Percentiles rank a stretch among this genome's conserved stretches.
Evolutionary conservation across 345 rosid genomes (phyloP).

Genomic region (Geranium rotundifolium): DNA sequence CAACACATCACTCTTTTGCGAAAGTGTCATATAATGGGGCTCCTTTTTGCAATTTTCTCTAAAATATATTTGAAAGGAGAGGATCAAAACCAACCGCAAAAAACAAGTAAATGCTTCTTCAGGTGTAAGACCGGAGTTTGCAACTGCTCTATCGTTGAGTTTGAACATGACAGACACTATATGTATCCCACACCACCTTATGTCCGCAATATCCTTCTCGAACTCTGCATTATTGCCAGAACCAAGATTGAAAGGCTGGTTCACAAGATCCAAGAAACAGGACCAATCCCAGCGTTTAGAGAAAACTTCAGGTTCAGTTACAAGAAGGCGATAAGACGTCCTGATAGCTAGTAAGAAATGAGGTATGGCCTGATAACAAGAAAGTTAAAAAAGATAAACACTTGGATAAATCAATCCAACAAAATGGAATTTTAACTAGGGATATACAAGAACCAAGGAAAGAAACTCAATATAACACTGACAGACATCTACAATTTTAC

Average conservation of each 20-base stretch:
- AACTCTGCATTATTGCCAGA: slow-evolving; percentile 10
- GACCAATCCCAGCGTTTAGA: slow-evolving; percentile 91
- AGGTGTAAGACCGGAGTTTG: slow-evolving; percentile 31
- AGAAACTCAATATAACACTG: background rate
- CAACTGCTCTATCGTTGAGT: slow-evolving; percentile 36
- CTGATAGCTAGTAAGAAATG: slow-evolving; percentile 31
- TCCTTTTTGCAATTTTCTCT: too few relatives aligned
- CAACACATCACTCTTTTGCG: too few relatives aligned
- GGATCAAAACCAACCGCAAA: slow-evolving; percentile 47
- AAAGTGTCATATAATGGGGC: too few relatives aligned
- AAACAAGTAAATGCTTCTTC: slow-evolving; percentile 56
- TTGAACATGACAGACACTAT: slow-evolving; percentile 39
- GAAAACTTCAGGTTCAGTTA: slow-evolving; percentile 43
- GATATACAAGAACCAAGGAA: slow-evolving; percentile 1
- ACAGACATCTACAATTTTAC: too few relatives aligned
- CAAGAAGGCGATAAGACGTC: slow-evolving; percentile 59
- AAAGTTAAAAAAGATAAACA: background rate
- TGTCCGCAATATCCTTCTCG: slow-evolving; percentile 31
- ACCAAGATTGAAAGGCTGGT: slow-evolving; percentile 16
- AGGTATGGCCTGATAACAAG: slow-evolving; percentile 34
- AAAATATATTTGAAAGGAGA: slow-evolving; percentile 1
- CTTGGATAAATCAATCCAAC: background rate
- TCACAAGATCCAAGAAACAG: slow-evolving; percentile 52
- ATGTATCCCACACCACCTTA: slow-evolving; percentile 62
- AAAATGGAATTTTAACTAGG: background rate